Percentiles rank a stretch among this genome's conserved stretches.
These are phyloP conservation scores for Excoecaria cochinchinensis DNA, from an alignment of 345 rosid genomes.

Conservation along the genomic window DNA sequence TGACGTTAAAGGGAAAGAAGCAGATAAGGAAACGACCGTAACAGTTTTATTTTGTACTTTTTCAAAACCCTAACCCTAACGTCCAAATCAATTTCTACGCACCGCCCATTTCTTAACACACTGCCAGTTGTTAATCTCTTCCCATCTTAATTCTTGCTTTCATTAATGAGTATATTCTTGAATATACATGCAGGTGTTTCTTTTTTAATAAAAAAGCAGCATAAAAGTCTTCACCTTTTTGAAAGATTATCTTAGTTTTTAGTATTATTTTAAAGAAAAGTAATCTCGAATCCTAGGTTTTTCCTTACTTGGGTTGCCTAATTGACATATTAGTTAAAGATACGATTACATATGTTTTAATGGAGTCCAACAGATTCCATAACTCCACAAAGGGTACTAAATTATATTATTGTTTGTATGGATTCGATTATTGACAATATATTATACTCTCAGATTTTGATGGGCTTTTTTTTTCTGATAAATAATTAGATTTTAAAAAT, in stretches of 20 bases:
- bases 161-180: background rate
- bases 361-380: background rate
- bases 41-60: background rate
- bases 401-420: too few relatives aligned
- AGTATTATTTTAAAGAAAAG: background rate
- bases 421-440: too few relatives aligned
- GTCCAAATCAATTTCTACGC: background rate
- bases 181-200: background rate
- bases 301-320: background rate
- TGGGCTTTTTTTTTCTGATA: too few relatives aligned
- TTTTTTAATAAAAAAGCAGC: background rate
- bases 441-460: too few relatives aligned
- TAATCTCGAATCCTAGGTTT: background rate
- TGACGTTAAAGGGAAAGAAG: background rate
- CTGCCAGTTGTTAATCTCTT: background rate
- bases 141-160: background rate
- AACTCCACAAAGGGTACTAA: too few relatives aligned
- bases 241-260: background rate
- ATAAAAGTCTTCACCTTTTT: background rate
- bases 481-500: too few relatives aligned
- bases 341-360: background rate
- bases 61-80: background rate
- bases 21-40: background rate
- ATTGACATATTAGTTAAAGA: background rate
- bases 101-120: conserved; percentile 1